Evolutionary conservation across 2,329 filamentous ascomycete species (phyloP), one percentile per base, ranked within the genome.

Genomic region (Coleophoma eucalyptorum): DNA sequence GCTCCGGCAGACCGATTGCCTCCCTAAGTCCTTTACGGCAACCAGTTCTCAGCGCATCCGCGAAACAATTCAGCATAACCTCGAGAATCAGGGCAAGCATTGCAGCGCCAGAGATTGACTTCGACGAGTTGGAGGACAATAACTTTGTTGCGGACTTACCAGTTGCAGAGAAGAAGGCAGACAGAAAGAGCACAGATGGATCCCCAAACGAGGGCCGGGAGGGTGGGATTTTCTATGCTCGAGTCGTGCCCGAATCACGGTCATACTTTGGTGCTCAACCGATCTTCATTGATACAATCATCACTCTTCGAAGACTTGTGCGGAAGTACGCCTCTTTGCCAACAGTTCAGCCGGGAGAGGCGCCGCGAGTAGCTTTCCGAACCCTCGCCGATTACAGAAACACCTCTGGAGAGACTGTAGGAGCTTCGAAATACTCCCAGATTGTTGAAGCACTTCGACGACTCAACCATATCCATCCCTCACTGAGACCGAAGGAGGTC

Each of bases 261-360:
- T 94, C 93, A n/a, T 99, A 99, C 73, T 99, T 97, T 75, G 92
- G 90, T 48, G 87, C 87, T 48, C 86, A 86, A 54, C 88, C 92
- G 2, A 77, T 80, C 49, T 97, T 96, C 76, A 94, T 87, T 70
- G 94, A 99, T 71, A 81, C 89, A 63, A 82, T 88, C 60, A 80
- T 97, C 58, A 73, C 77, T 43, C 78, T 99, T 44, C 82, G 90
- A 61, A 77, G 80, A 11, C 78, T 97, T 20, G 72, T 88, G 50
- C 82, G 83, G 48, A 86, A 83, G 69, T 87, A 94, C 67, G 78
- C 83, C 50, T 77, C 83, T 21, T 79, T 97, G 13, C 94, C 94
- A 6, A 80, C 76, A 3, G 72, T 92, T 11, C 70, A 82, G 1
- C 68, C 81, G 0, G 79, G 77, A 52, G 79, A 93, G 52, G 86